A percentile compares a stretch with the other conserved stretches of the same genome.
These are phyloP conservation scores for Dalbergia oliveri DNA, from an alignment of 306 rosid species.

Conservation along the genomic window DNA sequence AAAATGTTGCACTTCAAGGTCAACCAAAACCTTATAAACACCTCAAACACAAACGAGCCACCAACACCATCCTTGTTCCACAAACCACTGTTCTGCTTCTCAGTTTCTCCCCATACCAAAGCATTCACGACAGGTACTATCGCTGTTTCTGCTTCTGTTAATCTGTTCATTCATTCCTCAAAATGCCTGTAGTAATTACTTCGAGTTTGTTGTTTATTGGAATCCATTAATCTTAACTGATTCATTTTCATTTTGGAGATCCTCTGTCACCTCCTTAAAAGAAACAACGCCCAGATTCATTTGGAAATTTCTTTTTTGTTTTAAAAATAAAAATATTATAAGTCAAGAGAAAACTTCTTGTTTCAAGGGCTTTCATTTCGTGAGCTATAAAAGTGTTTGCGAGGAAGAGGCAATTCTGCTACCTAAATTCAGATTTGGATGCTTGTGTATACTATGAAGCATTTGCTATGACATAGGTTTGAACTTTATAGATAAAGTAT, in stretches of 20 bases:
- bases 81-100: neutral
- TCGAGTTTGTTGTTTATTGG: no score
- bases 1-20: neutral
- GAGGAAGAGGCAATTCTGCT: conserved; percentile 14
- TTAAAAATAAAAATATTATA: neutral
- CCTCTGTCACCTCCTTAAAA: neutral
- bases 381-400: neutral
- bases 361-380: no score
- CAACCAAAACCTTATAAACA: conserved; percentile 19
- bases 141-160: neutral
- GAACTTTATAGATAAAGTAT: neutral
- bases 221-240: neutral
- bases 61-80: neutral
- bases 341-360: neutral
- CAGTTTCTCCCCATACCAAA: neutral
- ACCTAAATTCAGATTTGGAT: conserved; percentile 8
- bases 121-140: conserved; percentile 2
- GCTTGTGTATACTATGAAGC: neutral
- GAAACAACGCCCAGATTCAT: neutral
- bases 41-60: neutral
- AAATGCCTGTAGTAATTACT: no score
- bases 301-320: neutral
- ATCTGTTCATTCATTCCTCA: neutral
- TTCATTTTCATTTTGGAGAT: neutral
- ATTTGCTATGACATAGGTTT: neutral